A percentile compares a stretch with the other conserved stretches of the same genome.
phyloP scores from a whole-genome alignment of 2,329 filamentous ascomycete species.

The Talaromyces funiculosus region DNA sequence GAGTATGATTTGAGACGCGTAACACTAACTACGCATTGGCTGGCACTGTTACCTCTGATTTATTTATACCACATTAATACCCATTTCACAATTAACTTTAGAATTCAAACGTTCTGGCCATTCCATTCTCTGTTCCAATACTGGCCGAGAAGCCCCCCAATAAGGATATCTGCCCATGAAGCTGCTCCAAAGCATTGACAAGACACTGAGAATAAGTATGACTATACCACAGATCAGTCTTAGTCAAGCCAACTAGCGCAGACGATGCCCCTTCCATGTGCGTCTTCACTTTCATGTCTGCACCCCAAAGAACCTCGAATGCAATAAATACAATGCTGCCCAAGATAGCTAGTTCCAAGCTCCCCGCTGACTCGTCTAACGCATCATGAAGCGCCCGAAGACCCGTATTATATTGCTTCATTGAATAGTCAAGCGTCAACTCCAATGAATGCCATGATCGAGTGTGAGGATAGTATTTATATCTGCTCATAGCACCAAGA shows the following conservation, averaged over 20 bases:
- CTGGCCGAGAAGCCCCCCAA: background rate
- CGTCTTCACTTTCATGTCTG: background rate
- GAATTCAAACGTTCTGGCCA: background rate
- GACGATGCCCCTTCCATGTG: background rate
- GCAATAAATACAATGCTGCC: slow-evolving; percentile 8
- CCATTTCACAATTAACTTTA: background rate
- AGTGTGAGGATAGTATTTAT: background rate
- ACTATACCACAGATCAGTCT: background rate
- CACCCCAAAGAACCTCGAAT: slow-evolving; percentile 8
- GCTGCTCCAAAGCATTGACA: background rate
- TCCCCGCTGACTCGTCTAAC: background rate
- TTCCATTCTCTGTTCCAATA: background rate
- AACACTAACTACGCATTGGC: background rate
- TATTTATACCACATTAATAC: background rate
- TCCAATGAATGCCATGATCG: background rate
- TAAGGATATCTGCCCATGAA: background rate
- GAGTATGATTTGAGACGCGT: too few relatives aligned
- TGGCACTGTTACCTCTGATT: background rate
- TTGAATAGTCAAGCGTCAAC: background rate
- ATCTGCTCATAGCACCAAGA: background rate
- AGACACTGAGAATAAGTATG: background rate
- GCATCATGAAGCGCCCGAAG: background rate
- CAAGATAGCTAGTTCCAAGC: slow-evolving; percentile 3
- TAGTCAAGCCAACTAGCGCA: background rate
- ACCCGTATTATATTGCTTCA: background rate